Evolutionary conservation across 306 rosid genomes (phyloP).

Genomic region (Acacia acuminata): DNA sequence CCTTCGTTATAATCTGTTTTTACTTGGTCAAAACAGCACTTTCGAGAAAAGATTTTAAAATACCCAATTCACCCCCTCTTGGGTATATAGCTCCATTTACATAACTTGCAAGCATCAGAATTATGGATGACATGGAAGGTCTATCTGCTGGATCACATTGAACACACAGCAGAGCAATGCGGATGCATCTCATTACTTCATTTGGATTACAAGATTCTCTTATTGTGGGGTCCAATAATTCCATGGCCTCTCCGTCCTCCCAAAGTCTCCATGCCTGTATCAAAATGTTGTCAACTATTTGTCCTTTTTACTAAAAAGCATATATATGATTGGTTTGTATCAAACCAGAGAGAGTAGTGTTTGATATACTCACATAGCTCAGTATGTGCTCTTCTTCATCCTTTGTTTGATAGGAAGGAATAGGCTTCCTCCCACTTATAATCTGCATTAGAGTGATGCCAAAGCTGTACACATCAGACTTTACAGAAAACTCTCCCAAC

Average conservation of each 20-base stretch:
- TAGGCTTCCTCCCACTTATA: conserved; percentile 37
- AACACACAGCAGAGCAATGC: conserved; percentile 38
- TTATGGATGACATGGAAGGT: conserved; percentile 44
- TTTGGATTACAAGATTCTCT: conserved; percentile 22
- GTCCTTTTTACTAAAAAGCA: background rate
- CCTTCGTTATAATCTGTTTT: too few relatives aligned
- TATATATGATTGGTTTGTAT: background rate
- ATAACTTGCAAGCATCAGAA: too few relatives aligned
- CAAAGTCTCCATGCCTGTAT: conserved; percentile 45
- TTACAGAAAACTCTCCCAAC: conserved; percentile 32
- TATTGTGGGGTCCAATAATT: conserved; percentile 34
- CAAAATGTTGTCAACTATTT: background rate
- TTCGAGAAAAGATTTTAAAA: too few relatives aligned
- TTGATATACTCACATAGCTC: conserved; percentile 36
- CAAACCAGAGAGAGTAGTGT: background rate
- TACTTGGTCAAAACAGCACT: too few relatives aligned
- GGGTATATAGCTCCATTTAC: too few relatives aligned
- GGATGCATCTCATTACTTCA: conserved; percentile 45
- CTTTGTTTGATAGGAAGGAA: background rate
- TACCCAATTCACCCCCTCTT: too few relatives aligned
- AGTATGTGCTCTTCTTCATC: background rate
- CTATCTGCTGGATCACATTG: conserved; percentile 41
- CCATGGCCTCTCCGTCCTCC: conserved; percentile 37
- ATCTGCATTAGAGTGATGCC: conserved; percentile 40
- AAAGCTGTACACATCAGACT: conserved; percentile 38